Evolutionary conservation across 2,329 filamentous ascomycete genomes (phyloP), one percentile per base, ranked within the genome.

Genomic region (Pleomassaria siparia): DNA sequence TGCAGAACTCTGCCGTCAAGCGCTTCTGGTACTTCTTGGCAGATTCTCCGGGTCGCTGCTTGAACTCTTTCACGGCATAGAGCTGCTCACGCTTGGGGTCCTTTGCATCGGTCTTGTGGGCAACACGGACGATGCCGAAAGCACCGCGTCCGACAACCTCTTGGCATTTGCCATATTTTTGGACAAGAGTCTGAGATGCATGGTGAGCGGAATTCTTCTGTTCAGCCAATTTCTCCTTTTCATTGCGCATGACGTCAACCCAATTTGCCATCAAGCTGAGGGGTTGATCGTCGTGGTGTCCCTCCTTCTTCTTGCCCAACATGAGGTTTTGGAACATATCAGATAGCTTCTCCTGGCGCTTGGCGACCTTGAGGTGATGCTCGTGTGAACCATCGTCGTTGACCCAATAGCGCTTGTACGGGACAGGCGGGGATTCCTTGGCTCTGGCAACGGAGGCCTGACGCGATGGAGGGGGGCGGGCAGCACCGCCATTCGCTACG

Each of bases 91-190:
- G 77, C 61, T 82, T 85, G 24, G 79, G 80, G 59, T 90, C 87
- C 62, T 86, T 88, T 12, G 90, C 88, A 51, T 95, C 81, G 51
- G 90, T 87, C 75, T 99, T 99, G 81, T 97, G 94, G 13, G 92
- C 96, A 71, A 97, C 96, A 51, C 94, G 85, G 55, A 99, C 94
- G 54, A 99, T 95, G 47, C 94, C 94, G 71, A 99, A 99, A 33
- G 94, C 94, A 51, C 94, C 94, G 29, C 92, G 89, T 16, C 94
- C 94, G 20, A 99, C 90, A 26, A 99, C 85, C 71, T 99, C 94
- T 67, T 97, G 92, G 68, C 94, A 97, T 74, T 97, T 97, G 61
- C 94, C 94, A 69, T 99, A 99, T 70, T 97, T 97, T 66, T 97
- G 90, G 1, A 94, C 89, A 40, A 99, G 77, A 0, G 91, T 91